Conservation (phyloP, 208 protist genomes). For the Eutreptiella sp. region DNA sequence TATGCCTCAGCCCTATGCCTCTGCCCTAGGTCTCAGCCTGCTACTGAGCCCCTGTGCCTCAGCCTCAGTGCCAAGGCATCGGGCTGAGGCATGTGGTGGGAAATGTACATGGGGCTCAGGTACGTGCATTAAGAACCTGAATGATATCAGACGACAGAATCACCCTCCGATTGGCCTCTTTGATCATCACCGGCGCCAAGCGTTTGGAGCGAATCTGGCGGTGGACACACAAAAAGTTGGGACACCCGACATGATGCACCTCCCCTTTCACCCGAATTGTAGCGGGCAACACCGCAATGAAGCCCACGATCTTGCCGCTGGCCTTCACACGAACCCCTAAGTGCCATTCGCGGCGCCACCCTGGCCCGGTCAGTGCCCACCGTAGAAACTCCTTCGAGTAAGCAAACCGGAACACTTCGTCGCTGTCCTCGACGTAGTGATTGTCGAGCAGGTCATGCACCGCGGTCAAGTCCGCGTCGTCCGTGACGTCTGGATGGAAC, state of each 20-base stretch:
- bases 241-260: too few species aligned
- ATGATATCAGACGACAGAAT: conserved; percentile 91
- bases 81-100: too few species aligned
- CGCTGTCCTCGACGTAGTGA: conserved; percentile 99
- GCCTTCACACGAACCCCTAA: conserved; percentile 83
- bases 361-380: conserved; percentile 94
- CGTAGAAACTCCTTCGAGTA: conserved; percentile 95
- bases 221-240: conserved; percentile 99
- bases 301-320: conserved; percentile 91
- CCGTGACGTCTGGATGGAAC: conserved; percentile 75
- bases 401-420: conserved; percentile 98
- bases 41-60: too few species aligned
- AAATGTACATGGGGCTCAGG: too few species aligned
- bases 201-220: conserved; percentile 93
- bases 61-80: too few species aligned
- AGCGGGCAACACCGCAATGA: conserved; percentile 95
- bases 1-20: too few species aligned
- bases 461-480: conserved; percentile 53
- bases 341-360: conserved; percentile 90
- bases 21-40: too few species aligned
- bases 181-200: conserved; percentile 96
- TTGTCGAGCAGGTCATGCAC: conserved; percentile 90
- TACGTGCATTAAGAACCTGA: too few species aligned
- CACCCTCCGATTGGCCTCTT: conserved; percentile 95
- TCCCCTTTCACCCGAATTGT: too few species aligned